A percentile compares a stretch with the other conserved stretches of the same genome.
These are phyloP conservation scores for Beauveria scarabaeidicola DNA, from an alignment of 2,329 filamentous ascomycete species.

Conservation along the genomic window DNA sequence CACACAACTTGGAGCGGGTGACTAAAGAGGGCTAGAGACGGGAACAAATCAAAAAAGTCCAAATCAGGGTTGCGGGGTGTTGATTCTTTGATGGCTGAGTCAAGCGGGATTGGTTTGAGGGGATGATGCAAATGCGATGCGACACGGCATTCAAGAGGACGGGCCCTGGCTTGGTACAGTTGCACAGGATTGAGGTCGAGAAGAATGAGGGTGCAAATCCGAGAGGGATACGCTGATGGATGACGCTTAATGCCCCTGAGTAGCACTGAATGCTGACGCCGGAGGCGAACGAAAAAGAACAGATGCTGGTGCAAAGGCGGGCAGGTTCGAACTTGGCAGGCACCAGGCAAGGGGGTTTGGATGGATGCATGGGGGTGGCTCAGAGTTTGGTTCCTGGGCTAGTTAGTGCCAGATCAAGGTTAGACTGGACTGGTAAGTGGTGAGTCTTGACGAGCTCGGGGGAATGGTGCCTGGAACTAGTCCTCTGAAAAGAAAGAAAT, in stretches of 20 bases:
- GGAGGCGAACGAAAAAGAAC: neutral
- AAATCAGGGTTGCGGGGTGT: neutral
- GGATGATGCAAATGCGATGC: neutral
- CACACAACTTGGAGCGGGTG: neutral
- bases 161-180: neutral
- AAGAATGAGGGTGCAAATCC: no score
- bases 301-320: neutral
- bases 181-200: neutral
- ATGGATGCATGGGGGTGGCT: neutral
- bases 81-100: neutral
- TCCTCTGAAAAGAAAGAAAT: neutral
- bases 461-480: constrained; percentile 9
- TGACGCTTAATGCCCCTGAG: neutral
- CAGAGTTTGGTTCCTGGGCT: constrained; percentile 9
- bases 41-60: neutral
- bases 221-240: no score
- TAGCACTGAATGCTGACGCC: neutral
- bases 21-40: neutral
- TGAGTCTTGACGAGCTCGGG: neutral
- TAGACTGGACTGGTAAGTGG: neutral
- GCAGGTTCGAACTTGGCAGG: neutral
- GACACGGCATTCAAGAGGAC: neutral
- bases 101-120: neutral
- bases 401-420: constrained; percentile 1
- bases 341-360: neutral